Evolutionary conservation across 2,329 filamentous ascomycete genomes (phyloP).

Genomic region (Laburnicola sp.): DNA sequence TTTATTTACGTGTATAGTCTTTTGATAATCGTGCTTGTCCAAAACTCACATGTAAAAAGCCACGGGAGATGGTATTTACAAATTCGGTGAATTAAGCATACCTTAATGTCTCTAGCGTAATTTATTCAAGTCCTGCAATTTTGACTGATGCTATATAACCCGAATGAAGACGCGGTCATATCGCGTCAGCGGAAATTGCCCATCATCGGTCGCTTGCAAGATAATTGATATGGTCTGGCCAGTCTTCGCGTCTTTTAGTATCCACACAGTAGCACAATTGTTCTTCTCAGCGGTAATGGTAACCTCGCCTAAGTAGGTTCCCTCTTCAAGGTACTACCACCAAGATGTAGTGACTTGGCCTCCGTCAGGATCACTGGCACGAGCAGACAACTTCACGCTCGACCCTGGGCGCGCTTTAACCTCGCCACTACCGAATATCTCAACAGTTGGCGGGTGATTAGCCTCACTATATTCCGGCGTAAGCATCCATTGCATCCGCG

Average conservation of each 20-base stretch:
- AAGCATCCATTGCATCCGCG: conserved; percentile 37
- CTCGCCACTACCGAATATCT: conserved; percentile 40
- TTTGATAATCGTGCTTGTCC: too few relatives aligned
- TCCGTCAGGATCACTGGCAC: conserved; percentile 19
- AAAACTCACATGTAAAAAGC: too few relatives aligned
- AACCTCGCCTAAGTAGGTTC: not conserved
- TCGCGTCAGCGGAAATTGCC: conserved; percentile 1
- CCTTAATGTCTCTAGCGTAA: too few relatives aligned
- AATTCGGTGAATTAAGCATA: too few relatives aligned
- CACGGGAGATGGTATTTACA: too few relatives aligned
- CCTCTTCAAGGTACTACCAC: conserved; percentile 5
- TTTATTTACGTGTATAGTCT: too few relatives aligned
- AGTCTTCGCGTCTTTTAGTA: not conserved
- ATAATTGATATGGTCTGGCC: conserved; percentile 4
- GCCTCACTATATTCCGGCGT: conserved; percentile 28
- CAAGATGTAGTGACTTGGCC: not conserved
- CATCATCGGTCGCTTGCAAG: conserved; percentile 1
- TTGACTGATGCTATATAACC: not conserved
- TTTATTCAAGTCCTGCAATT: too few relatives aligned
- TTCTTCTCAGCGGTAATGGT: not conserved
- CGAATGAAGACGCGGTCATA: conserved; percentile 2
- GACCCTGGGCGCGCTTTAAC: conserved; percentile 40
- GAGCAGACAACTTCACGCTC: conserved; percentile 46
- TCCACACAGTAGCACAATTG: not conserved
- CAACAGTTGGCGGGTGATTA: conserved; percentile 49